Evolutionary conservation across 2,329 filamentous ascomycete species (phyloP).

Genomic region (Tolypocladium guangdongense): DNA sequence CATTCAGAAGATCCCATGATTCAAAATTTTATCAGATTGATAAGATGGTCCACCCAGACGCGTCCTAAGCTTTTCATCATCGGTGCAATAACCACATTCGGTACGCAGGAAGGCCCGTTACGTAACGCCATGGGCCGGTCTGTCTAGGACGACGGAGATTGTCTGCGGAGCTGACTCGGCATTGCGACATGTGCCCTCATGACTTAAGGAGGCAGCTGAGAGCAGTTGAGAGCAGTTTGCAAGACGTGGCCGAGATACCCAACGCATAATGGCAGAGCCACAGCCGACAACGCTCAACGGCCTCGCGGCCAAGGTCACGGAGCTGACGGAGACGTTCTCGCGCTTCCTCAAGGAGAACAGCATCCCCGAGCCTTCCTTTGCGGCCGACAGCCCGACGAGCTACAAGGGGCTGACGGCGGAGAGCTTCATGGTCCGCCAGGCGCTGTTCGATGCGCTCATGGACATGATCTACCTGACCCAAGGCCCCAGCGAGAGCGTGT

Average conservation of each 20-base stretch:
- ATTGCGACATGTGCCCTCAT: not conserved
- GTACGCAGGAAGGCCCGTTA: not conserved
- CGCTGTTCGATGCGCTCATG: conserved; percentile 31
- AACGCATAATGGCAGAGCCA: not conserved
- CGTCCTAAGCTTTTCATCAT: not conserved
- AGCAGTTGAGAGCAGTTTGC: too few species aligned
- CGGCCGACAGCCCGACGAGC: conserved; percentile 29
- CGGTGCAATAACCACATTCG: not conserved
- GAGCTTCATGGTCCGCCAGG: conserved; percentile 31
- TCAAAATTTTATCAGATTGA: not conserved
- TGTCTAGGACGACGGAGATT: not conserved
- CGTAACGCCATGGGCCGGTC: not conserved
- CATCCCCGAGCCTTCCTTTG: conserved; percentile 29
- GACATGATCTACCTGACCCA: conserved; percentile 35
- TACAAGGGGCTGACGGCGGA: conserved; percentile 30
- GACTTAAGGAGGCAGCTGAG: not conserved
- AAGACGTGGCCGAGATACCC: too few species aligned
- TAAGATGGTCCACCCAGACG: not conserved
- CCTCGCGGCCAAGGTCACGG: conserved; percentile 32
- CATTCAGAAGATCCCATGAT: not conserved
- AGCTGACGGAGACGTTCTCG: conserved; percentile 30
- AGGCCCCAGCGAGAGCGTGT: conserved; percentile 38
- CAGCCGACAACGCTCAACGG: conserved; percentile 22
- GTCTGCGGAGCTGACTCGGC: not conserved
- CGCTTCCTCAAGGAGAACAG: conserved; percentile 29